Base-by-base conservation (phyloP, 148 eudicot species). In the Rhododendron henanense region DNA sequence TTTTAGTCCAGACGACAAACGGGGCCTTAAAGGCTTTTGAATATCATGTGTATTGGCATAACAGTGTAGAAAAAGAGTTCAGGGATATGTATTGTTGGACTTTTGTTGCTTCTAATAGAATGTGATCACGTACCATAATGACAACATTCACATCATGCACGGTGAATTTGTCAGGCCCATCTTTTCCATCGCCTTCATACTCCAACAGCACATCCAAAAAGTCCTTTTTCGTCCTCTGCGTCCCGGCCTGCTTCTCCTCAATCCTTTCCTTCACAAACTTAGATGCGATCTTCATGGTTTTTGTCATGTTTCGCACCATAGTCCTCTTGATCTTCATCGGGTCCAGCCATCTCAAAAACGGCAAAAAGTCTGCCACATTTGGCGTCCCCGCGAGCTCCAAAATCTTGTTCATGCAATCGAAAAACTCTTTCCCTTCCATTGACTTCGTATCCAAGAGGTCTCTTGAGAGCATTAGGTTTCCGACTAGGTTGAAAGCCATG, bases 381-480 rank as follows among this genome's bases (percentile, higher is more conserved):
- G 84, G 87, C 14, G 51, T 79, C 65, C 87, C 87, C 1, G 51
- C 84, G n/a, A 76, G 50, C 63, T 48, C 59, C 84, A 67, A 23
- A 55, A 85, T 16, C 83, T 81, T 71, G 39, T 51, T 50, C 84
- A 81, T 81, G 19, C 79, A 78, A 39, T 67, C 16, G 6, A 65
- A 86, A 61, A 86, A 86, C 51, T 81, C 80, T 0, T 48, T 16
- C 41, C 88, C 89, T 6, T 87, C 76, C 15, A 35, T 41, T 0
- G 84, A 84, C n/a, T 78, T 5, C 0, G 90, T 82, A 8, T 89
- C 90, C 39, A 86, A 21, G 39, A 91, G 35, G 61, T 91, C 90
- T 35, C 88, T 82, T 0, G 92, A 91, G 14, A 91, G 45, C 90
- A 89, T 85, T 8, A 90, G 69, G 65, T 90, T 90, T 19, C 92